Conservation (phyloP, 2,329 filamentous ascomycete species). For the Monilinia vaccinii-corymbosi region DNA sequence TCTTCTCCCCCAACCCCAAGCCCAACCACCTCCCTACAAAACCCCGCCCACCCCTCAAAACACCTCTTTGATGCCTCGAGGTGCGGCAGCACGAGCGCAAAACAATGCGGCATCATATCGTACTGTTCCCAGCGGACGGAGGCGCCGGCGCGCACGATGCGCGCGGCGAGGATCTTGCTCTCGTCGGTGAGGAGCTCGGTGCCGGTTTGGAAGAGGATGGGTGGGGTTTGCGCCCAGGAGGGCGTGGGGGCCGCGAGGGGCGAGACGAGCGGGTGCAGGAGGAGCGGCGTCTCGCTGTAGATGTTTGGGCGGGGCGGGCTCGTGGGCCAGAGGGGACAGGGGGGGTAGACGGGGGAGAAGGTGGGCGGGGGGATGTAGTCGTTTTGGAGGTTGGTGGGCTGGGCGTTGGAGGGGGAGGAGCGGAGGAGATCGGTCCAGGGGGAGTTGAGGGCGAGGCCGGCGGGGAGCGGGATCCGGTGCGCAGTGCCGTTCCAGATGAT, state of each 20-base stretch:
- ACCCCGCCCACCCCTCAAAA: slow-evolving; percentile 46
- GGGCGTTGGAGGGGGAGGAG: slow-evolving; percentile 45
- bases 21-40: slow-evolving; percentile 38
- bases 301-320: slow-evolving; percentile 43
- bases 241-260: slow-evolving; percentile 40
- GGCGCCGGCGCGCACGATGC: slow-evolving; percentile 48
- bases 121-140: slow-evolving; percentile 60
- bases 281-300: slow-evolving; percentile 45
- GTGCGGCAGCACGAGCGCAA: slow-evolving; percentile 46
- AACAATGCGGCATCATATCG: slow-evolving; percentile 74
- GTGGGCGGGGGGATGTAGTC: slow-evolving; percentile 55
- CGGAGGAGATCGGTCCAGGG: slow-evolving; percentile 66
- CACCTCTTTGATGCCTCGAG: slow-evolving; percentile 41
- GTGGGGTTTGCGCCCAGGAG: slow-evolving; percentile 54
- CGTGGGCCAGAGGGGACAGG: slow-evolving; percentile 50
- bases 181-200: slow-evolving; percentile 67
- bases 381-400: slow-evolving; percentile 43
- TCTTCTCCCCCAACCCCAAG: slow-evolving; percentile 20
- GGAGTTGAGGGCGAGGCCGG: slow-evolving; percentile 51
- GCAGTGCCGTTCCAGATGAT: slow-evolving; percentile 48
- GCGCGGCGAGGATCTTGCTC: slow-evolving; percentile 48
- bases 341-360: slow-evolving; percentile 29
- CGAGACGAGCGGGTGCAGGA: slow-evolving; percentile 59
- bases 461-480: slow-evolving; percentile 53
- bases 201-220: slow-evolving; percentile 59